A percentile compares a stretch with the other conserved stretches of the same genome.
phyloP scores from a whole-genome alignment of 129 eudicot species.

The Flaveria sonorensis region DNA sequence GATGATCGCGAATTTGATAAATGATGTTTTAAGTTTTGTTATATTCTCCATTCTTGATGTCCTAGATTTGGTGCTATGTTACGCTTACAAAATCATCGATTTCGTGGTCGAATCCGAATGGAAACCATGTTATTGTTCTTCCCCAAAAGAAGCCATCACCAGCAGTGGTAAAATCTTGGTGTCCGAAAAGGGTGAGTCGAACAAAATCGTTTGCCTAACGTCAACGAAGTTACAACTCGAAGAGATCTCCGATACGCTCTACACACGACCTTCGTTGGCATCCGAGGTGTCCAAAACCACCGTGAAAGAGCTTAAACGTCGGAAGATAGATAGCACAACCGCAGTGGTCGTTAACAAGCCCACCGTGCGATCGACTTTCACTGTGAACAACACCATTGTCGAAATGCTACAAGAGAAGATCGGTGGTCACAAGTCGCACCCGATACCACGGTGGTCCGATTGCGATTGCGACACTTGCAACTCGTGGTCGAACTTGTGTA shows the following conservation, averaged over 20 bases:
- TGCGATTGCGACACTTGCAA: constrained; percentile 83
- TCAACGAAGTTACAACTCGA: constrained; percentile 74
- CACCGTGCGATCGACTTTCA: constrained; percentile 48
- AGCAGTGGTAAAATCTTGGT: constrained; percentile 69
- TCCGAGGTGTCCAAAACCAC: constrained; percentile 74
- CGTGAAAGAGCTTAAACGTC: constrained; percentile 48
- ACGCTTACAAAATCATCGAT: constrained; percentile 57
- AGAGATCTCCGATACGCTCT: constrained; percentile 89
- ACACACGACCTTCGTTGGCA: constrained; percentile 64
- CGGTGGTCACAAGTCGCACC: constrained; percentile 49
- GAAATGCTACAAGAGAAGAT: constrained; percentile 89
- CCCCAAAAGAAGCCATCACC: constrained; percentile 64
- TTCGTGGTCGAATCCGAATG: constrained; percentile 82
- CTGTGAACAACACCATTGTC: constrained; percentile 70
- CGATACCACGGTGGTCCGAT: constrained; percentile 91
- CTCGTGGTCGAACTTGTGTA: constrained; percentile 62
- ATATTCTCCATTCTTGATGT: constrained; percentile 67
- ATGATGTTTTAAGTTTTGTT: constrained; percentile 64
- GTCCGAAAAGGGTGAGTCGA: constrained; percentile 72
- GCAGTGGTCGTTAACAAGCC: constrained; percentile 32
- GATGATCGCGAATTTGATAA: constrained; percentile 46
- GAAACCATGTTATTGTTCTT: constrained; percentile 89
- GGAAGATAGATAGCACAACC: constrained; percentile 26
- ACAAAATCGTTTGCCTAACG: constrained; percentile 63
- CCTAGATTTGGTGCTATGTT: constrained; percentile 65